Base-by-base conservation (phyloP, 768 basidiomycete genomes). In the Russula vinacea region DNA sequence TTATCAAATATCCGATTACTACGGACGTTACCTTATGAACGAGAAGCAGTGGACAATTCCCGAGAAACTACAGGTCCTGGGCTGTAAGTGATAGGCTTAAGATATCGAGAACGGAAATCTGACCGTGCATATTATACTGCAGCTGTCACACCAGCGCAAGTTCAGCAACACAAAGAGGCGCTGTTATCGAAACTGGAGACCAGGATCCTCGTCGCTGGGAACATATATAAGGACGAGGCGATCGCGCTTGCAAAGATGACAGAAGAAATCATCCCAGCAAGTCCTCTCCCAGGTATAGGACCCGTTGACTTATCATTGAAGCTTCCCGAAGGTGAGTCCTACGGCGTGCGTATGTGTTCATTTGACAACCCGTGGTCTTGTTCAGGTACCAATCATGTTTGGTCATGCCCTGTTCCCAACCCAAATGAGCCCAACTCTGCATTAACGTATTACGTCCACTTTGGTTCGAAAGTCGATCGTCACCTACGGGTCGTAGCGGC, bases 371-470 rank as follows among this genome's bases (percentile, higher is more conserved):
- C 60, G 33, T 39, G 42, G 42, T 65, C 44, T 60, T 52, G 47
- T 29, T 13, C 70, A 94, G 94, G 81, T 6, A 86, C 83, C 51
- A 88, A 94, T 71, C 81, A 81, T 69, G 79, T 87, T 58, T 88
- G 85, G 80, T 78, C 84, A 8, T 70, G 82, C 2, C 79, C 80
- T 2, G 83, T 96, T 29, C 85, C 86, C 5, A 98, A 98, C 73
- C 81, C 85, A 2, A 86, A 91, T 69, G 89, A 99, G 75, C 78
- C 87, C 55, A 99, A 98, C 76, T 92, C 89, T 7, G 83, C 89
- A 2, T 72, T 98, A 58, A 87, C 89, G 3, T 98, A 97, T 77
- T 94, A 89, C 73, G 76, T 90, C 62, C 87, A 92, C 70, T 80
- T 90, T 64, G 95, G 95, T 13, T 79, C 85, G 44, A 72, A 85